These are phyloP conservation scores for Silybum marianum DNA, from an alignment of 129 eudicot genomes.

Conservation along the genomic window DNA sequence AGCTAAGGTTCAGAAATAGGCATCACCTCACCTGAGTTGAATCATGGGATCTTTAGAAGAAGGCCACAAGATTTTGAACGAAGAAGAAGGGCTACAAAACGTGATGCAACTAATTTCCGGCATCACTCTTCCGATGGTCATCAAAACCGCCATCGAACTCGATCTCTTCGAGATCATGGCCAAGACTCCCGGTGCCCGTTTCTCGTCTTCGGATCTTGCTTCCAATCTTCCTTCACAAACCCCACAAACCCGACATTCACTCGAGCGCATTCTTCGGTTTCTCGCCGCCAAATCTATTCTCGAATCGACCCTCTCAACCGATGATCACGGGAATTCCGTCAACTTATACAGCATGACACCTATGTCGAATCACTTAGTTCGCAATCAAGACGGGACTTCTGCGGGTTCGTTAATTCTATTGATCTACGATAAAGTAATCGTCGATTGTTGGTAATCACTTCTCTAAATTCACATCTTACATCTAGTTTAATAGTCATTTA, in stretches of 20 bases:
- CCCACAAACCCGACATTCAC: slow-evolving; percentile 31
- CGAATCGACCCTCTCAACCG: not conserved
- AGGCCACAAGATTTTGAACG: slow-evolving; percentile 18
- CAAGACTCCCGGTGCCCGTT: slow-evolving; percentile 18
- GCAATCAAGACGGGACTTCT: slow-evolving; percentile 39
- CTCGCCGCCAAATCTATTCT: slow-evolving; percentile 33
- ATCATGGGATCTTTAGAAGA: not conserved
- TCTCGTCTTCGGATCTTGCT: slow-evolving; percentile 46
- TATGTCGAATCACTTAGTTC: slow-evolving; percentile 32
- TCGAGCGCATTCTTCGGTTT: slow-evolving; percentile 47
- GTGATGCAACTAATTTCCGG: slow-evolving; percentile 16
- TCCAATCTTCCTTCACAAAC: slow-evolving; percentile 30
- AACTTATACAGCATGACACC: slow-evolving; percentile 39
- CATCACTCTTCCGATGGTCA: slow-evolving; percentile 42
- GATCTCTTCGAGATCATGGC: slow-evolving; percentile 34
- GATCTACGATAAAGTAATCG: slow-evolving; percentile 36
- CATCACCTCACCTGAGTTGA: too few species aligned
- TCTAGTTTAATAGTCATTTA: not conserved
- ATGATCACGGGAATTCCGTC: slow-evolving; percentile 13
- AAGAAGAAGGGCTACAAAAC: slow-evolving; percentile 23
- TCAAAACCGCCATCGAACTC: slow-evolving; percentile 43
- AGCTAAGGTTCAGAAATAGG: too few species aligned
- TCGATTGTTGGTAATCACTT: slow-evolving; percentile 40
- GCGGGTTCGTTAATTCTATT: slow-evolving; percentile 27
- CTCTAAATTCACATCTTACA: slow-evolving; percentile 9